Evolutionary conservation across 2,329 filamentous ascomycete genomes (phyloP).

Genomic region (Tolypocladium cylindrosporum): DNA sequence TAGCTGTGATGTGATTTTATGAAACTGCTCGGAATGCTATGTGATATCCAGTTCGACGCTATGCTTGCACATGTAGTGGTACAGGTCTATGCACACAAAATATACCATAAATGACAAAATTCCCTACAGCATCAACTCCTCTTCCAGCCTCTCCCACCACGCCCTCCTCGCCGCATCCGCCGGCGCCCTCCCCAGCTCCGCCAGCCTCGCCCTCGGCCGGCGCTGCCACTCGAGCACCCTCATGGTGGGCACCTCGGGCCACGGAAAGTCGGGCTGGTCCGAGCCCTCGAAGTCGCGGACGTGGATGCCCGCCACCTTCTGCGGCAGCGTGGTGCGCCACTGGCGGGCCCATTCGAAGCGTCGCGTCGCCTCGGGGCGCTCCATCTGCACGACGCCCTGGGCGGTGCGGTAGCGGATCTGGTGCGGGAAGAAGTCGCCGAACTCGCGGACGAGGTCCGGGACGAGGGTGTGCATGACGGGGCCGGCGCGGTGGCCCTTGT

Average conservation of each 20-base stretch:
- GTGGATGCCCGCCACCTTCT: conserved; percentile 10
- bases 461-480: conserved; percentile 11
- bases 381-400: conserved; percentile 18
- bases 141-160: conserved; percentile 20
- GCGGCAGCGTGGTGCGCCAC: conserved; percentile 16
- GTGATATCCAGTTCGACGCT: neutral
- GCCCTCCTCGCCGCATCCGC: conserved; percentile 3
- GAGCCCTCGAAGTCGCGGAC: conserved; percentile 5
- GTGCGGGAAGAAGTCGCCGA: conserved; percentile 20
- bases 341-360: conserved; percentile 12
- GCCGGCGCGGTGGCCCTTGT: conserved; percentile 11
- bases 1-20: neutral
- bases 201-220: conserved; percentile 10
- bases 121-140: conserved; percentile 14
- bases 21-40: neutral
- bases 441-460: conserved; percentile 22
- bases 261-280: conserved; percentile 11
- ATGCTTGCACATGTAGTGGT: neutral
- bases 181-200: conserved; percentile 11
- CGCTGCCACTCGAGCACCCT: conserved; percentile 14
- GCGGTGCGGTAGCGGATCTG: conserved; percentile 20
- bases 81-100: neutral
- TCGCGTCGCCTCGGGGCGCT: conserved; percentile 9
- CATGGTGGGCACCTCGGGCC: conserved; percentile 12
- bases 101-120: neutral